phyloP scores from a whole-genome alignment of 1,284 basidiomycete genomes.

The Malassezia cuniculi region DNA sequence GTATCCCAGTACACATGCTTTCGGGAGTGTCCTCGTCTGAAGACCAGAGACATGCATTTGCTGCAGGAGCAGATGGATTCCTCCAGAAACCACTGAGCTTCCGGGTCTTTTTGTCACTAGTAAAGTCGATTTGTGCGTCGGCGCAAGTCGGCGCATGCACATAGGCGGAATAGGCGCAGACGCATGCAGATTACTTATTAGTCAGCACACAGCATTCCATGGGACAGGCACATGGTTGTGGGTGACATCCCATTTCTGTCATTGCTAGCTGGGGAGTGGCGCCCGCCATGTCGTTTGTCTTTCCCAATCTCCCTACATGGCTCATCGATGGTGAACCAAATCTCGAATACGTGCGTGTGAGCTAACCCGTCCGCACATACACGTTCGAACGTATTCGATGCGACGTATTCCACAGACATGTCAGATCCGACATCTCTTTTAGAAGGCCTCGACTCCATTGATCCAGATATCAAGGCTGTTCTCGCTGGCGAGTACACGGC shows the following conservation, averaged over 20 bases:
- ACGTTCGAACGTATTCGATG: constrained; percentile 33
- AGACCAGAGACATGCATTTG: constrained; percentile 78
- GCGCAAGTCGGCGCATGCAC: too few species aligned
- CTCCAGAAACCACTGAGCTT: constrained; percentile 48
- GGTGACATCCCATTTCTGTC: not conserved
- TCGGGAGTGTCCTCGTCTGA: constrained; percentile 85
- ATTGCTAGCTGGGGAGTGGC: not conserved
- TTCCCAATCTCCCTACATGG: constrained; percentile 33
- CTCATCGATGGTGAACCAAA: constrained; percentile 33
- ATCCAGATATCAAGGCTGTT: constrained; percentile 14
- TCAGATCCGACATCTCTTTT: constrained; percentile 2
- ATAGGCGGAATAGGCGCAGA: too few species aligned
- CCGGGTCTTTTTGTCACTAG: constrained; percentile 8
- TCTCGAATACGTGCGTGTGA: constrained; percentile 37
- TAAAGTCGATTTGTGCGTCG: too few species aligned
- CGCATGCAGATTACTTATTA: not conserved
- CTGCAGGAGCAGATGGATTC: constrained; percentile 89
- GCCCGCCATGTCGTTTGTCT: constrained; percentile 20
- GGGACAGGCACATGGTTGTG: constrained; percentile 1
- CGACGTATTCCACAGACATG: constrained; percentile 12
- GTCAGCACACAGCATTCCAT: not conserved
- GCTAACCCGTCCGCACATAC: constrained; percentile 30
- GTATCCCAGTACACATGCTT: constrained; percentile 45
- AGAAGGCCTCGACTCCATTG: constrained; percentile 16
- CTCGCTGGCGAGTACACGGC: constrained; percentile 14